Base-by-base conservation (phyloP, 805 yeast genomes). In the Starmerella roubikii region DNA sequence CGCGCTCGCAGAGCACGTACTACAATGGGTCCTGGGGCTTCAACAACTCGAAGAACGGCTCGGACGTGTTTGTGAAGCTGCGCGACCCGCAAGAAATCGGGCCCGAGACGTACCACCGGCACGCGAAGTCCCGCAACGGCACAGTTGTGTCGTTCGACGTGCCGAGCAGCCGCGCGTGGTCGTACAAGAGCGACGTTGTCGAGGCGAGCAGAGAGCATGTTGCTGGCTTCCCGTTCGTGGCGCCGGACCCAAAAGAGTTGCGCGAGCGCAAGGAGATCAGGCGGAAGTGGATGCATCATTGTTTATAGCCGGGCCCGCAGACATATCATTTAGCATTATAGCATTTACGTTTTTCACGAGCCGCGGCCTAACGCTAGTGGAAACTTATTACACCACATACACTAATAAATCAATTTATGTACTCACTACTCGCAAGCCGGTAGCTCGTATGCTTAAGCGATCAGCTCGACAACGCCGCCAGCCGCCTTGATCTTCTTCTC, bases 401-500 rank as follows among this genome's bases (percentile, higher is more conserved):
- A 9, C 26, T 23, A 9, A 23, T 23, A 23, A 12, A 9, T 23
- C 26, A 23, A 9, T 9, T 23, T 9, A 23, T 12, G 11, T 12
- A 23, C n/a, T n/a, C n/a, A n/a, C n/a, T n/a, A n/a, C n/a, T n/a
- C n/a, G n/a, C n/a, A n/a, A n/a, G n/a, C n/a, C 9, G 26, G 26
- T 23, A 23, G 26, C 26, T 23, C n/a, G n/a, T n/a, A 22, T 22
- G 24, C 24, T 80, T 84, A 91, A 71, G 98, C 99, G 68, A 91
- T 71, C 67, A 91, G 82, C 77, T 91, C 98, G 69, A 91, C 93
- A 66, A 82, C 98, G 82, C 99, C 99, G 74, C 99, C 99, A 66
- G 79, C 99, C 66, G 93, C 97, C 78, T 82, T 84, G 77, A 91
- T 91, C 78, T 88, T 91, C 76, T 91, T 86, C 79, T 91, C 99